Evolutionary conservation across 176 grass and related monocot species (phyloP).

Genomic region (Ampelocalamus luodianensis): DNA sequence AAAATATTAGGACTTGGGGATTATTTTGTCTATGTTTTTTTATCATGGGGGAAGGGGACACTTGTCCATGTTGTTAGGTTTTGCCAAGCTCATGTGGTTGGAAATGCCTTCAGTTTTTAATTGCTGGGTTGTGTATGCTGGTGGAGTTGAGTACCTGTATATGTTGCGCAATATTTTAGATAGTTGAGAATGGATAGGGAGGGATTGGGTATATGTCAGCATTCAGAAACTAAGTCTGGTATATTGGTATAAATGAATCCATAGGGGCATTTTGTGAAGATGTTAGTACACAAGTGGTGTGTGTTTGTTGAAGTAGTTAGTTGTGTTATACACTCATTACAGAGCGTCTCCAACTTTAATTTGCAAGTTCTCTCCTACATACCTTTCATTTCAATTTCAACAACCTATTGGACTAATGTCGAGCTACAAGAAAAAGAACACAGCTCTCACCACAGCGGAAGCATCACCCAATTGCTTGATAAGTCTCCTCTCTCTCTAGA

Average conservation of each 20-base stretch:
- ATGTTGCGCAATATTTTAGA: neutral
- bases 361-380: neutral
- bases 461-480: constrained; percentile 38
- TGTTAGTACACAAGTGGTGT: neutral
- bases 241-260: neutral
- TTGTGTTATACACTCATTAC: neutral
- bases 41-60: neutral
- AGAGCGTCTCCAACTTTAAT: neutral
- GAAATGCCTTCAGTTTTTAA: constrained; percentile 12
- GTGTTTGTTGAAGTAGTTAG: constrained; percentile 3
- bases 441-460: neutral
- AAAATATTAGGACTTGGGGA: neutral
- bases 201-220: constrained; percentile 14
- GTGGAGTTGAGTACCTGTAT: neutral
- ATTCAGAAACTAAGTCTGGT: constrained; percentile 12
- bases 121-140: neutral
- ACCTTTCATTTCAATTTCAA: neutral
- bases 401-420: constrained; percentile 16
- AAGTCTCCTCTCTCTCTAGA: constrained; percentile 26
- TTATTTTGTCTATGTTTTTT: neutral
- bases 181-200: neutral
- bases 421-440: constrained; percentile 24
- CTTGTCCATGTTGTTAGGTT: constrained; percentile 34
- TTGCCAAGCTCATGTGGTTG: constrained; percentile 42
- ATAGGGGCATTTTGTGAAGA: neutral